Evolutionary conservation across 352 stramenopile species (phyloP).

Genomic region (Pythium brassicae): DNA sequence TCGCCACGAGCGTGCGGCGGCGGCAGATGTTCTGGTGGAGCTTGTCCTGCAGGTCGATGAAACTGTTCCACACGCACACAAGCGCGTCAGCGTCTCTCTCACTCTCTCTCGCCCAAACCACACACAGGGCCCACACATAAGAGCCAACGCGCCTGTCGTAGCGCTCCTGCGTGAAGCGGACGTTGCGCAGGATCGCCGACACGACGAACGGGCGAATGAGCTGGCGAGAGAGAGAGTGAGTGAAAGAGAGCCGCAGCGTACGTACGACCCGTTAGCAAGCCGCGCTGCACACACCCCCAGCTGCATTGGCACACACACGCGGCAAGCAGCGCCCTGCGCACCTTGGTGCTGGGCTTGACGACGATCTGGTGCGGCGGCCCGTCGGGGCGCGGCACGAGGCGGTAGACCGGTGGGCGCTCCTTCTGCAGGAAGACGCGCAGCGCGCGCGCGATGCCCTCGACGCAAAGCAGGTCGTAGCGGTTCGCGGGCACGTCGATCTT

Average conservation of each 20-base stretch:
- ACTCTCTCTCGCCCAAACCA: not conserved
- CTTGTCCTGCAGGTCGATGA: conserved; percentile 99
- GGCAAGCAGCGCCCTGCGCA: conserved; percentile 9
- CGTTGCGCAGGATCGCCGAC: conserved; percentile 95
- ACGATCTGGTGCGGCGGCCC: conserved; percentile 77
- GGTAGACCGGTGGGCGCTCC: conserved; percentile 88
- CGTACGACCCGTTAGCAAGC: not conserved
- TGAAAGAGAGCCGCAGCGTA: too few relatives aligned
- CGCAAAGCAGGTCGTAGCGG: conserved; percentile 98
- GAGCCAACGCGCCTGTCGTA: conserved; percentile 85
- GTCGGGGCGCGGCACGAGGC: conserved; percentile 48
- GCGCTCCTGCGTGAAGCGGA: conserved; percentile 93
- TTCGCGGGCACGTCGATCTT: conserved; percentile 99
- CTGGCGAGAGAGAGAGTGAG: conserved; percentile 14
- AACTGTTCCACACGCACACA: conserved; percentile 46
- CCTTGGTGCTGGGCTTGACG: conserved; percentile 84
- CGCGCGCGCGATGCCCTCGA: conserved; percentile 97
- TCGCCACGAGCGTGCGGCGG: conserved; percentile 98
- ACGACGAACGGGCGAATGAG: conserved; percentile 96
- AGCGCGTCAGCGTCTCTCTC: not conserved
- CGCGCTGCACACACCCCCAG: not conserved
- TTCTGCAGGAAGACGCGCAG: conserved; percentile 97
- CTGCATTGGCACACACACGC: too few relatives aligned
- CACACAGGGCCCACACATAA: too few relatives aligned
- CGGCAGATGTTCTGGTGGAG: conserved; percentile 99